Conservation (phyloP, 495 filamentous ascomycete genomes). For the Alectoria sarmentosa region DNA sequence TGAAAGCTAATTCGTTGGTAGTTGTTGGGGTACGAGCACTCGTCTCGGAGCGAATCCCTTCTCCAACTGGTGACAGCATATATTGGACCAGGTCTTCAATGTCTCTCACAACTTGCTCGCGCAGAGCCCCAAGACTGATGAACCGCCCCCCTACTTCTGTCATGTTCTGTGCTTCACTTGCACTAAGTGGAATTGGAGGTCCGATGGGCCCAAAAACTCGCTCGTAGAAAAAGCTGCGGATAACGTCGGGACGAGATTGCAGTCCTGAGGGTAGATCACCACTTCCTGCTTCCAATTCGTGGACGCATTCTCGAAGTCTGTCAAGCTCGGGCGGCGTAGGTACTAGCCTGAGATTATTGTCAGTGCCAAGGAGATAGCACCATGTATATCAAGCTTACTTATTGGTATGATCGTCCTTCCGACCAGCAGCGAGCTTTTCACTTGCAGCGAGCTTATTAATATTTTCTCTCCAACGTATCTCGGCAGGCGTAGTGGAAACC, state of each 20-base stretch:
- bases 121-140: slow-evolving; percentile 11
- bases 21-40: slow-evolving; percentile 5
- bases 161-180: slow-evolving; percentile 10
- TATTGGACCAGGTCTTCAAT: slow-evolving; percentile 14
- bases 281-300: slow-evolving; percentile 13
- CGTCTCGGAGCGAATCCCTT: slow-evolving; percentile 7
- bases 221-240: slow-evolving; percentile 16
- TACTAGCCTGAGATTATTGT: slow-evolving; percentile 6
- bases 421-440: background rate
- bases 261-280: slow-evolving; percentile 4
- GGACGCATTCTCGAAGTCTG: slow-evolving; percentile 11
- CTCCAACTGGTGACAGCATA: slow-evolving; percentile 14
- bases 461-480: background rate
- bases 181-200: slow-evolving; percentile 9
- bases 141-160: slow-evolving; percentile 7
- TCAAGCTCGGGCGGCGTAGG: slow-evolving; percentile 12
- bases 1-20: slow-evolving; percentile 3
- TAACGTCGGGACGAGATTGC: background rate
- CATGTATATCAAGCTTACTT: background rate
- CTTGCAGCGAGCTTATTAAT: background rate
- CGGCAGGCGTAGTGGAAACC: background rate
- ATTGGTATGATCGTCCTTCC: background rate
- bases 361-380: background rate
- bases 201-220: slow-evolving; percentile 14
- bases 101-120: slow-evolving; percentile 4